Evolutionary conservation across 2,329 filamentous ascomycete genomes (phyloP), one percentile per base, ranked within the genome.

Genomic region (Lasiodiplodia gonubiensis): DNA sequence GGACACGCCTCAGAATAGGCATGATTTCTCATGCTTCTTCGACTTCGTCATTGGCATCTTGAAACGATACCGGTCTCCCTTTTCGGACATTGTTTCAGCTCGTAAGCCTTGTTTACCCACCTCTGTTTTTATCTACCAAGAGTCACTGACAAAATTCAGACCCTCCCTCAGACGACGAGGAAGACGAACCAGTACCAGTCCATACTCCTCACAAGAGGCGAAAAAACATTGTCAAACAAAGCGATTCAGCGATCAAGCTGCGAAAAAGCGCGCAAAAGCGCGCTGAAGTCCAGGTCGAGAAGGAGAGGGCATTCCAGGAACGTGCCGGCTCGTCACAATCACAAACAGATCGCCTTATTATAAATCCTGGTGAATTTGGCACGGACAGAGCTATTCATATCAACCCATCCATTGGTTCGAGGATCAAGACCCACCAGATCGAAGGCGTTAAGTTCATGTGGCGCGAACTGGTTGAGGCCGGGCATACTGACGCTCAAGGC

Each of bases 361-460:
- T 93, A 76, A 93, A 93, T 74, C 85, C 88, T 68, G 84, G 84
- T 33, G 91, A 90, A 73, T 79, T 83, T 23, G 86, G 89, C 2
- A 79, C 86, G 16, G 81, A 90, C 70, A 83, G 84, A 0, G 82
- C 88, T 55, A 86, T 93, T 33, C 90, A 87, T 69, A 79, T 97
- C 61, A 84, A 91, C 71, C 77, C 85, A 0, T 77, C 85, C 8
- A 92, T 94, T 66, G 89, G 87, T 0, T 73, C 72, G 8, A 82
- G 81, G 6, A 91, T 97, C 69, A 94, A 95, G 72, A 83, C 88
- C 10, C 92, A 97, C 77, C 94, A 97, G 74, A 83, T 96, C 55
- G 84, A 88, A 0, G 94, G 94, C 1, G 88, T 97, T 23, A 89
- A 90, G 12, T 97, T 97, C 78, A 86, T 97, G 83, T 97, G 94